Conservation (phyloP, 192 early-diverging fungal genomes). For the Physocladia obscura region DNA sequence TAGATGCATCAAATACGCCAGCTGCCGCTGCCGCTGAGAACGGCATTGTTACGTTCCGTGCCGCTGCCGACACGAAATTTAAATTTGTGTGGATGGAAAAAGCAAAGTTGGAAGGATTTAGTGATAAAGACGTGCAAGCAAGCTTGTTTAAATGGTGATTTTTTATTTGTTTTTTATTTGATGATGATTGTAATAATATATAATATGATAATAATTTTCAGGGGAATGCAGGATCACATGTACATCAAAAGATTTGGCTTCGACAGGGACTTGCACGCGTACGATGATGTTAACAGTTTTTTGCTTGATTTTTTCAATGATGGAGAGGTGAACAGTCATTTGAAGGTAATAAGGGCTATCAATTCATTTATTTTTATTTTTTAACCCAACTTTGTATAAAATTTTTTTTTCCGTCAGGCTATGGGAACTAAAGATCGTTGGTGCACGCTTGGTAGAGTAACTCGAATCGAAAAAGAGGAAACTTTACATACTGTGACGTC, state of each 20-base stretch:
- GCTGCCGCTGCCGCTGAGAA: too few species aligned
- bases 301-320: slow-evolving; percentile 50
- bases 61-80: too few species aligned
- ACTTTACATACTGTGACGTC: slow-evolving; percentile 40
- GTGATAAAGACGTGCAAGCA: slow-evolving; percentile 42
- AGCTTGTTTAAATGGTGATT: slow-evolving; percentile 48
- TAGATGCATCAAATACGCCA: too few species aligned
- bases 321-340: slow-evolving; percentile 27
- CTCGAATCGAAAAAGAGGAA: slow-evolving; percentile 33
- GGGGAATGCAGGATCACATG: slow-evolving; percentile 49
- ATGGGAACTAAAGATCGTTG: slow-evolving; percentile 41
- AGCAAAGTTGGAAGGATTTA: slow-evolving; percentile 34
- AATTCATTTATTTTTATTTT: too few species aligned
- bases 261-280: slow-evolving; percentile 37
- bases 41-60: too few species aligned
- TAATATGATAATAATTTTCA: not conserved
- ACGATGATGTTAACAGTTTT: slow-evolving; percentile 43
- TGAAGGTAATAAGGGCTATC: slow-evolving; percentile 34
- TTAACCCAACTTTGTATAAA: not conserved
- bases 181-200: not conserved
- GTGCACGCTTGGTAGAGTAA: slow-evolving; percentile 45
- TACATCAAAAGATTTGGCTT: slow-evolving; percentile 46
- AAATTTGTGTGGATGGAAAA: slow-evolving; percentile 33
- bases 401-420: slow-evolving; percentile 28
- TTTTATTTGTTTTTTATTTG: not conserved